phyloP scores from a whole-genome alignment of 78 protist species.

The Speleostelium caveatum region DNA sequence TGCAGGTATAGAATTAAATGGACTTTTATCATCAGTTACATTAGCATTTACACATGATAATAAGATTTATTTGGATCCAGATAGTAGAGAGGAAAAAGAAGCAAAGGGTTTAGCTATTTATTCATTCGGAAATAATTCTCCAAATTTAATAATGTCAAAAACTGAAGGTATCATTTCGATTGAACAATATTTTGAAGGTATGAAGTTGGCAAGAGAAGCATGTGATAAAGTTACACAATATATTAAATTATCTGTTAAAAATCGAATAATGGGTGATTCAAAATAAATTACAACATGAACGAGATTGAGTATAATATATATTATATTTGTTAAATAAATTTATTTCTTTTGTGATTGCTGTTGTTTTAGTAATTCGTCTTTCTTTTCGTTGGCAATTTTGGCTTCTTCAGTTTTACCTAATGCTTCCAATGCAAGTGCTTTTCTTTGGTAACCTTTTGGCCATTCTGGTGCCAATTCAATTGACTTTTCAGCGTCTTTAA shows the following conservation, averaged over 20 bases:
- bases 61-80: conserved; percentile 56
- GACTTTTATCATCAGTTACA: conserved; percentile 57
- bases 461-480: conserved; percentile 56
- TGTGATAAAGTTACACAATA: conserved; percentile 40
- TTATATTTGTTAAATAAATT: too few species aligned
- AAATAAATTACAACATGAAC: too few species aligned
- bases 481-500: conserved; percentile 59
- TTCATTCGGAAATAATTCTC: conserved; percentile 21
- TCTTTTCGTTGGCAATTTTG: conserved; percentile 8
- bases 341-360: neutral
- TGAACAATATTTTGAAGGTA: conserved; percentile 30
- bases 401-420: conserved; percentile 59
- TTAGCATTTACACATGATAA: conserved; percentile 22
- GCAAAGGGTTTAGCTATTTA: conserved; percentile 40
- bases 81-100: conserved; percentile 48
- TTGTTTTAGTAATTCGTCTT: conserved; percentile 27
- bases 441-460: conserved; percentile 70
- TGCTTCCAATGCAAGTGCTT: conserved; percentile 54
- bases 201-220: conserved; percentile 9
- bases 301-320: too few species aligned
- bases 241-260: conserved; percentile 58
- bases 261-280: conserved; percentile 78
- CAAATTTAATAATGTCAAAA: conserved; percentile 28
- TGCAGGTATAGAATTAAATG: conserved; percentile 79
- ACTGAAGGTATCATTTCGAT: conserved; percentile 26